Base-by-base conservation (phyloP, 495 filamentous ascomycete species). In the Aspergillus asperescens region DNA sequence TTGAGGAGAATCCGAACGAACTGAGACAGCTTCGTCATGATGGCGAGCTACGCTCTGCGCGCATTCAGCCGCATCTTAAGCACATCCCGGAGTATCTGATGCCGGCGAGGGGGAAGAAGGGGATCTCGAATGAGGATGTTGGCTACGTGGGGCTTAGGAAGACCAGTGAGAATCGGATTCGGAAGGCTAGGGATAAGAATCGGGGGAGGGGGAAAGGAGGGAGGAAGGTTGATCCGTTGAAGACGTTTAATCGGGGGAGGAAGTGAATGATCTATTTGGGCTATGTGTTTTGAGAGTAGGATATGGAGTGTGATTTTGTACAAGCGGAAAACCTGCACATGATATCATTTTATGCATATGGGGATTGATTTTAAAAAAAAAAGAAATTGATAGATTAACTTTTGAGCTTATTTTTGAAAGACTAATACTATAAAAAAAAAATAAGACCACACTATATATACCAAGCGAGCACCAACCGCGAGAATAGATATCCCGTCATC, bases 1-100 rank as follows among this genome's bases (percentile, higher is more conserved):
- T 96, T 62, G 93, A 97, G 63, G 93, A 99, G 69, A 96, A 97
- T 66, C 93, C 93, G 0, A 82, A 83, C 7, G 91, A 96, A 62
- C 70, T 96, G 35, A 78, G 84, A 18, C 87, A 93, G 63, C 75
- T 99, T 45, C 78, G 93, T 23, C 93, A 99, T 63, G 94, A 99
- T 64, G 86, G 83, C 8, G 93, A 96, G 67, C 70, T 93, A 38
- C 82, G 89, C 54, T 77, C 84, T 18, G 86, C 87, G 4, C 77
- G 87, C 56, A 77, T 90, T 24, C 90, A 95, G 70, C 77, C 85
- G 9, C 94, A 99, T 77, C 69, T 99, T 51, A 95, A 88, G 69
- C 90, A 97, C 72, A 88, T 99, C 2, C 93, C 93, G 0, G 90
- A 95, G 20, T 99, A 99, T 69, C 69, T 99, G 40, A 77, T 99